Conservation (phyloP, 352 stramenopile species). For the Globisporangium orthogonon region DNA sequence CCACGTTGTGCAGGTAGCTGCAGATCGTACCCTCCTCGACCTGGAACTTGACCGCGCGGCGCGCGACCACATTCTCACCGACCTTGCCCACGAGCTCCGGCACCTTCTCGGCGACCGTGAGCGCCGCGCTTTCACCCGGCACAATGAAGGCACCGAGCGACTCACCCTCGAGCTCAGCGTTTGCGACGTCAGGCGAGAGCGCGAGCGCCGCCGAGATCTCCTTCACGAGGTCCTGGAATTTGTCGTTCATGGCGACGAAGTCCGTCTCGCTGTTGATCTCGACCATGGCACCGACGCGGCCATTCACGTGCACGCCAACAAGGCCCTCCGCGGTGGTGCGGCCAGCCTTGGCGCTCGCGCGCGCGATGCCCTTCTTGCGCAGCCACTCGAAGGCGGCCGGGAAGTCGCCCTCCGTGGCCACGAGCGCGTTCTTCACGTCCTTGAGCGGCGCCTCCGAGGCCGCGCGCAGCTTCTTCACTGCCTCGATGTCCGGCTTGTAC, state of each 20-base stretch:
- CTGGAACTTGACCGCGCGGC: conserved; percentile 63
- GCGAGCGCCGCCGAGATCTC: conserved; percentile 43
- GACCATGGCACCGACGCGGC: conserved; percentile 81
- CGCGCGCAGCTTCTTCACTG: conserved; percentile 86
- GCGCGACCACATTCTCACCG: conserved; percentile 83
- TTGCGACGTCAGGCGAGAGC: conserved; percentile 12
- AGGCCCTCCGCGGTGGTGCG: conserved; percentile 76
- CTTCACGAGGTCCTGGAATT: conserved; percentile 78
- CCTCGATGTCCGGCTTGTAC: conserved; percentile 76
- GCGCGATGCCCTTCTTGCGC: conserved; percentile 83
- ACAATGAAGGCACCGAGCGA: conserved; percentile 38
- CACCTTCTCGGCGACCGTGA: conserved; percentile 58
- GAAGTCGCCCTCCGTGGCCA: conserved; percentile 75
- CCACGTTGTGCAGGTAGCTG: conserved; percentile 85
- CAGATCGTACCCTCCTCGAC: conserved; percentile 66
- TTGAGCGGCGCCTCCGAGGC: conserved; percentile 84
- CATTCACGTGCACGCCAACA: conserved; percentile 64
- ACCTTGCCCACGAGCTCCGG: conserved; percentile 79
- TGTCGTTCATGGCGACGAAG: conserved; percentile 92
- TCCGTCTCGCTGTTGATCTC: conserved; percentile 95
- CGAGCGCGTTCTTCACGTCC: conserved; percentile 87
- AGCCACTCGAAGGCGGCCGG: conserved; percentile 85
- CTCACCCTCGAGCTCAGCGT: conserved; percentile 26
- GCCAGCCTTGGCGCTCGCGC: conserved; percentile 70
- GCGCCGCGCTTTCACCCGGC: conserved; percentile 23